Evolutionary conservation across 306 rosid species (phyloP), one percentile per base, ranked within the genome.

Genomic region (Casuarina glauca): DNA sequence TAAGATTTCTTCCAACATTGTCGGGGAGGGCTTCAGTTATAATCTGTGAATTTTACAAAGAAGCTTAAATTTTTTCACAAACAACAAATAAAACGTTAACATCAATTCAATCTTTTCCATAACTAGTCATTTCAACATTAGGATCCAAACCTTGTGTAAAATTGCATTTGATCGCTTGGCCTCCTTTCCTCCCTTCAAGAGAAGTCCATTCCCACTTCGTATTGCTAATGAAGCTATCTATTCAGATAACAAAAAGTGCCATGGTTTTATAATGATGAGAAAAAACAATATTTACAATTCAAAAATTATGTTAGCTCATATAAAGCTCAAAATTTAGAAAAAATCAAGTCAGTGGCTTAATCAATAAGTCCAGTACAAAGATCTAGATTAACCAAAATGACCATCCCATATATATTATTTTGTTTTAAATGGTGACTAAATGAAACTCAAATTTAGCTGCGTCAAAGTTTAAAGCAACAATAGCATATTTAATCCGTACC

Each of bases 171-270:
- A 95, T 85, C 91, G 93, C 81, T 77, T 95, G 72, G 99, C 98
- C 85, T 95, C 99, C 91, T 95, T 95, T 81, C 99, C 99, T 74
- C 99, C 99, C 85, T 95, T 93, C 86, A 95, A 83, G 75, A 95
- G 96, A 87, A 95, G 98, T 54, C 98, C 99, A 71, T 95, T 95
- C 57, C 99, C 99, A 80, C 99, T 93, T 53, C 96, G 90, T 51
- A 95, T 88, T 45, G 99, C 99, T 86, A 95, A 87, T 60, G 98
- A 91, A 82, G 97, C 98, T 82, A 95, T 95, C 99, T 95, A 84
- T 82, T 74, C 83, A 84, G 62, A 82, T 73, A 38, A 80, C 48
- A 54, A 9, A 75, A 82, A 50, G 4, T 41, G 73, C 57, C 39
- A 83, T 39, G 44, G 46, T 45, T 35, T 79, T 75, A 87, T 75